Base-by-base conservation (phyloP, 129 eudicot species). In the Apium graveolens region DNA sequence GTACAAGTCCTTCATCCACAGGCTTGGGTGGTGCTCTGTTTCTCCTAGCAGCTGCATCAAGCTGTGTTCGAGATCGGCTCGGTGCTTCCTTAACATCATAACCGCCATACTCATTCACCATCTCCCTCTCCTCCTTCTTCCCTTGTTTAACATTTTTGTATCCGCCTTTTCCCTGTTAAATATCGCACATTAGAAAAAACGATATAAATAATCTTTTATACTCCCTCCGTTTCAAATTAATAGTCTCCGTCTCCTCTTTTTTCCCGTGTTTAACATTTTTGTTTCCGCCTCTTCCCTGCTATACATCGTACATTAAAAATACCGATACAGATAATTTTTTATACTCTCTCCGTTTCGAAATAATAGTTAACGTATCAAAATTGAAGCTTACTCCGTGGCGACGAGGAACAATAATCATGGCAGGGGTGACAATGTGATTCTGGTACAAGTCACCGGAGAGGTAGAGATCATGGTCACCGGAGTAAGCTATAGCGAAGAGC, bases 391-490 rank as follows among this genome's bases (percentile, higher is more conserved):
- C 98, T 86, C 78, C 80, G 10, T 81, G 95, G 76, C 99, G 97
- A 83, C 72, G 72, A 8, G 99, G 98, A 76, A 94, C 97, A 38
- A 94, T 90, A 31, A 94, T 91, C 90, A 94, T 88, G 51, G 98
- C 93, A 34, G 98, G 98, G 60, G 98, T 94, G 3, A 90, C 93
- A 26, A 88, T 87, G 78, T 94, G 87, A 65, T 94, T 89, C 49
- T 88, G 88, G 79, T 94, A 94, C 85, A 95, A 82, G 76, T 95
- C 99, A 7, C 95, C 99, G 70, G 99, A 84, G 18, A 95, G 97
- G 60, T 91, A 95, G 87, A 95, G 83, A 87, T 95, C 99, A 35
- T 96, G 90, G 17, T 95, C 97, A 70, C 89, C 83, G 14, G 88
- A 80, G 81, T 87, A 90, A 90, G 70, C 87, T 90, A 57, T 88